Evolutionary conservation across 2,329 filamentous ascomycete species (phyloP).

Genomic region (Camillea tinctor): DNA sequence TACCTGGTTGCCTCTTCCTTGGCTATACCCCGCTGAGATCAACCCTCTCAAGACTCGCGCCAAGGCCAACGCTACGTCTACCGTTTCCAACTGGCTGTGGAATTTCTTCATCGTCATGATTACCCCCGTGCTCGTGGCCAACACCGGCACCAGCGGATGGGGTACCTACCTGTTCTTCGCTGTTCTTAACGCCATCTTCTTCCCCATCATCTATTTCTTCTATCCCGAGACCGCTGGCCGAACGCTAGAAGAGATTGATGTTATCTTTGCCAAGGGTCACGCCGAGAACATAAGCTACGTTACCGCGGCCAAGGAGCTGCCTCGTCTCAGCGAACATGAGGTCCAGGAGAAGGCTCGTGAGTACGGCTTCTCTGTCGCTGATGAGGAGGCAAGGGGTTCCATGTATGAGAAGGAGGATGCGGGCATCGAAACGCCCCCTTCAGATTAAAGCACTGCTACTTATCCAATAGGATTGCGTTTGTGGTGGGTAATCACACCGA

Average conservation of each 20-base stretch:
- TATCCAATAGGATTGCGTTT: background rate
- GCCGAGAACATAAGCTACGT: slow-evolving; percentile 62
- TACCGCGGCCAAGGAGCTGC: slow-evolving; percentile 55
- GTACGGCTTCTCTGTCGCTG: slow-evolving; percentile 26
- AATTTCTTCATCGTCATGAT: slow-evolving; percentile 59
- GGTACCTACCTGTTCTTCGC: slow-evolving; percentile 48
- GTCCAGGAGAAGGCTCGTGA: slow-evolving; percentile 47
- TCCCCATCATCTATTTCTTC: slow-evolving; percentile 47
- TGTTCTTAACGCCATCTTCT: slow-evolving; percentile 46
- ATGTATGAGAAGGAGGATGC: slow-evolving; percentile 20
- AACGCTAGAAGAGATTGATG: slow-evolving; percentile 56
- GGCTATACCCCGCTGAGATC: slow-evolving; percentile 56
- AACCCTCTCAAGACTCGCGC: slow-evolving; percentile 48
- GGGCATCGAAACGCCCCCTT: slow-evolving; percentile 8
- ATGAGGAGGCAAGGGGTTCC: slow-evolving; percentile 23
- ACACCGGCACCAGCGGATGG: slow-evolving; percentile 45
- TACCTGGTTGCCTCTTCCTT: slow-evolving; percentile 63
- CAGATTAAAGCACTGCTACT: slow-evolving; percentile 12
- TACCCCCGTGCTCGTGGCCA: slow-evolving; percentile 61
- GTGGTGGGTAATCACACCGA: background rate
- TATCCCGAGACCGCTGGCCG: slow-evolving; percentile 52
- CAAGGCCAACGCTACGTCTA: slow-evolving; percentile 53
- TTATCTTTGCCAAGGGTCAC: slow-evolving; percentile 58
- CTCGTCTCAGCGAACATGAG: slow-evolving; percentile 49
- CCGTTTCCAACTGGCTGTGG: slow-evolving; percentile 47